Conservation (phyloP, 2,329 filamentous ascomycete species). For the Aspergillus costaricaensis region DNA sequence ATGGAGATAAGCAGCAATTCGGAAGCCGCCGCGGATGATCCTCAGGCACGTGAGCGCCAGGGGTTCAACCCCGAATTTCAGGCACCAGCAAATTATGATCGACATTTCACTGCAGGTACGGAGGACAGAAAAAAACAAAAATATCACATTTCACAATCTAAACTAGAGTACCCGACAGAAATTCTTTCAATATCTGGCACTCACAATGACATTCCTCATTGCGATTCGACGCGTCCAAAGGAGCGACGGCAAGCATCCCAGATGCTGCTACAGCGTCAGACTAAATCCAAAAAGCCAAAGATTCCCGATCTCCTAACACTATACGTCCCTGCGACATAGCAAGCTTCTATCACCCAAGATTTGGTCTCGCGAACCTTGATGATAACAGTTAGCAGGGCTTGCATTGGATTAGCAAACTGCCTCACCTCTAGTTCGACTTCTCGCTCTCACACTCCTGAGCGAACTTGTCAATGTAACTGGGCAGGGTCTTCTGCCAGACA, state of each 20-base stretch:
- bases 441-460: slow-evolving; percentile 7
- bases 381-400: not conserved
- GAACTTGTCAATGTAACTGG: slow-evolving; percentile 11
- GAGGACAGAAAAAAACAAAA: too few species aligned
- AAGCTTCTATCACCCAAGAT: not conserved
- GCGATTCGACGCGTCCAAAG: not conserved
- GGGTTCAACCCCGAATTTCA: too few species aligned
- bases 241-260: not conserved
- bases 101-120: too few species aligned
- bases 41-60: too few species aligned
- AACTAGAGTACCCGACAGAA: too few species aligned
- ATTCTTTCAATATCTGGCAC: too few species aligned
- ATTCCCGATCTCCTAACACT: not conserved
- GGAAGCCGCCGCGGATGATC: too few species aligned
- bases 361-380: too few species aligned
- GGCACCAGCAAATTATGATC: too few species aligned
- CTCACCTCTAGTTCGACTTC: slow-evolving; percentile 10
- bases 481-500: slow-evolving; percentile 13
- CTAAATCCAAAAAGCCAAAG: not conserved
- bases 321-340: not conserved
- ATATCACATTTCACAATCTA: too few species aligned
- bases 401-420: not conserved
- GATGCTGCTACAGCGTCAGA: not conserved
- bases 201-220: too few species aligned
- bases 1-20: too few species aligned